Evolutionary conservation across 2,329 filamentous ascomycete species (phyloP), one percentile per base, ranked within the genome.

Genomic region (Westerdykella ornata): DNA sequence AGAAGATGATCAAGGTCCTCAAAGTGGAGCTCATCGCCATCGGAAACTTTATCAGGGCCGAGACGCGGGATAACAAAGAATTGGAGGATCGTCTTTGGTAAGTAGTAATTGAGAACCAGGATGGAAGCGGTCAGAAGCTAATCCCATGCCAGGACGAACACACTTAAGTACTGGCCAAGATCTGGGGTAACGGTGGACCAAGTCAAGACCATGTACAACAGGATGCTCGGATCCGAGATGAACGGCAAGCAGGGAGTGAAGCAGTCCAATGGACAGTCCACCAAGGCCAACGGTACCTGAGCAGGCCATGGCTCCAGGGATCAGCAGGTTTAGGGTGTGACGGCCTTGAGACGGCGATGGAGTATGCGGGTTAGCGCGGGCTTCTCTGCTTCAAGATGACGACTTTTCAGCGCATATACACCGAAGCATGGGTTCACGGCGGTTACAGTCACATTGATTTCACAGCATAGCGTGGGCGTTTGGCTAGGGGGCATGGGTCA

Each of bases 21-120:
- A 81, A 80, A 52, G 68, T 70, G 19, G 76, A 82, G 54, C 65
- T 84, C 29, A 69, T 81, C 32, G 72, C 72, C 4, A 80, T 84
- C 59, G 81, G 81, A 39, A 74, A 76, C 42, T 82, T 81, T 53
- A 75, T 83, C 46, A 73, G 76, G 37, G 67, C 70, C 20, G 63
- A 72, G 40, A 59, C 60, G 34, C 57, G 62, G 26, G 69, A 69
- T 38, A 69, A 71, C 20, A 56, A 62, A 28, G 63, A 65, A 45
- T 57, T 75, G 31, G 72, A 75, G 51, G 69, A 70, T 37, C 71
- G 72, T 38, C 68, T 76, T 42, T 77, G 74, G 73, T 76, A 63
- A 62, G 72, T 57, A 15, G 16, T 14, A 12, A 16, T 8, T 11
- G 11, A 17, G 3, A 17, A 6, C 22, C 16, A 6, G 15, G 7